A percentile compares a stretch with the other conserved stretches of the same genome.
phyloP scores from a whole-genome alignment of 768 basidiomycete species.

The Piloderma croceum region DNA sequence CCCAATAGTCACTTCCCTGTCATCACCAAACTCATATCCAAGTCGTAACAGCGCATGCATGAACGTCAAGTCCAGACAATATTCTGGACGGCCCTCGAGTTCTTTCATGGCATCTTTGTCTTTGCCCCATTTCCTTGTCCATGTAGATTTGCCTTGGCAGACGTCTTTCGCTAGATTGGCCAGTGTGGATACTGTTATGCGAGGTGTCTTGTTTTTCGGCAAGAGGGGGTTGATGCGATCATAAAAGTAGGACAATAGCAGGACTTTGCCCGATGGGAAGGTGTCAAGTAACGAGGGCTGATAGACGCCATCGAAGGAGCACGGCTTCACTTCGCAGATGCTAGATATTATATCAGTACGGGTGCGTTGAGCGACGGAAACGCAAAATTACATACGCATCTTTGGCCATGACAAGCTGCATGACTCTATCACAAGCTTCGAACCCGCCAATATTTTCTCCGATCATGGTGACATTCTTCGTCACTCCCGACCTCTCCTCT shows the following conservation, averaged over 20 bases:
- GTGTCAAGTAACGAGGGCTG: constrained; percentile 89
- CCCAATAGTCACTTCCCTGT: constrained; percentile 66
- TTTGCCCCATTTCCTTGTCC: constrained; percentile 47
- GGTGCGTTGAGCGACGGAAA: neutral
- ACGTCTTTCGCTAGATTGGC: constrained; percentile 61
- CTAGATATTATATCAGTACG: constrained; percentile 29
- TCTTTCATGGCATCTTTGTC: constrained; percentile 54
- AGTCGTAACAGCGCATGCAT: constrained; percentile 83
- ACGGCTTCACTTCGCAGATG: constrained; percentile 86
- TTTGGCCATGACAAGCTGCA: constrained; percentile 91
- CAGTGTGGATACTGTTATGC: constrained; percentile 53
- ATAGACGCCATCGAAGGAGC: constrained; percentile 96
- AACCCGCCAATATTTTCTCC: constrained; percentile 80
- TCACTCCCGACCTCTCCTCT: constrained; percentile 33
- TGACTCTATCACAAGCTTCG: constrained; percentile 76
- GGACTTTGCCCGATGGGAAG: constrained; percentile 78
- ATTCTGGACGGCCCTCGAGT: constrained; percentile 80
- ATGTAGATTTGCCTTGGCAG: constrained; percentile 61
- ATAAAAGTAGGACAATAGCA: constrained; percentile 97
- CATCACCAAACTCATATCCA: constrained; percentile 83
- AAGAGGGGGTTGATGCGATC: constrained; percentile 85
- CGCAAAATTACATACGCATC: constrained; percentile 61
- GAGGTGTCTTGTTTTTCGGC: constrained; percentile 17
- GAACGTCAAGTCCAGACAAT: constrained; percentile 93
- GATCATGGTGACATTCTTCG: constrained; percentile 74